Evolutionary conservation across 1,139 yeast species (phyloP).

Genomic region (Geotrichum citri-aurantii): DNA sequence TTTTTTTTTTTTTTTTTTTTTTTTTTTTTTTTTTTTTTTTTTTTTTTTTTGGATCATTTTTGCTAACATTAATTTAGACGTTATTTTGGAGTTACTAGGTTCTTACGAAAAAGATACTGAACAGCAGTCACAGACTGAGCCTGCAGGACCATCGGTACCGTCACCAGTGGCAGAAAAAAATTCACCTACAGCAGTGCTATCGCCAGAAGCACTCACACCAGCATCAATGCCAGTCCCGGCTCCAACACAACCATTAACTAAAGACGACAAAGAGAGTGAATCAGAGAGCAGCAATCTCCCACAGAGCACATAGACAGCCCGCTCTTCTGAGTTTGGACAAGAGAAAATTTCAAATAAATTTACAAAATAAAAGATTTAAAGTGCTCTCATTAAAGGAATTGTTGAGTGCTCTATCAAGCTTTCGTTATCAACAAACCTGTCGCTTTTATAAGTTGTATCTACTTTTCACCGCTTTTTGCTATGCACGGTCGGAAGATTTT

Average conservation of each 20-base stretch:
- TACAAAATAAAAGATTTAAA: too few relatives aligned
- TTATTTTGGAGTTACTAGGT: neutral
- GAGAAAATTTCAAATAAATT: too few relatives aligned
- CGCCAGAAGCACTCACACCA: neutral
- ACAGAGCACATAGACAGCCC: neutral
- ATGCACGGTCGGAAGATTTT: too few relatives aligned
- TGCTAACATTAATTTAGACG: neutral
- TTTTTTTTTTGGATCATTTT: too few relatives aligned
- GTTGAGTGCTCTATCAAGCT: too few relatives aligned
- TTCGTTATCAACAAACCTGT: too few relatives aligned
- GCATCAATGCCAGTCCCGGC: neutral
- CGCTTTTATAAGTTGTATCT: too few relatives aligned
- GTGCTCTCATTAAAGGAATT: too few relatives aligned
- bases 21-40: neutral
- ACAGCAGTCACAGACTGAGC: neutral
- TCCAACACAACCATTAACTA: neutral
- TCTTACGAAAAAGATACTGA: neutral
- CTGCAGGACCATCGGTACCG: neutral
- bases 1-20: neutral
- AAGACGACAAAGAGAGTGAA: neutral
- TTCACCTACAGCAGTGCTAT: neutral
- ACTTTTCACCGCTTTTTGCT: too few relatives aligned
- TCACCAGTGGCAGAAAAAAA: neutral
- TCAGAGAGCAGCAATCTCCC: neutral
- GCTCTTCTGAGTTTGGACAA: too few relatives aligned